Evolutionary conservation across 306 rosid genomes (phyloP).

Genomic region (Erythrophleum fordii): DNA sequence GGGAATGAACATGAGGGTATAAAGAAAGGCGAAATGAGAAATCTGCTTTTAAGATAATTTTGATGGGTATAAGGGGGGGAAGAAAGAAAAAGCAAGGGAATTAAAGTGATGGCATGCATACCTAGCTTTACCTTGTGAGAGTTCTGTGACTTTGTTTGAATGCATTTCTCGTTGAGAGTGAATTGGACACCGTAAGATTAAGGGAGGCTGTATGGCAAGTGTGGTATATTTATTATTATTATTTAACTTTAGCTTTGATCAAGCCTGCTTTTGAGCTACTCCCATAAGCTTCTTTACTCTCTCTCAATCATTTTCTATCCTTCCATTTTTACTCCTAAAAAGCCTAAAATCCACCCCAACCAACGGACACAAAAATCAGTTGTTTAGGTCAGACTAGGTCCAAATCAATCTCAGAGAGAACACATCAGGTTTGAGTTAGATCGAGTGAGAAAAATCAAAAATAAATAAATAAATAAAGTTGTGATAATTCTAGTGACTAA

Average conservation of each 20-base stretch:
- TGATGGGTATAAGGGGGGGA: too few species aligned
- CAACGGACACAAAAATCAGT: background rate
- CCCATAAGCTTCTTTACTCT: slow-evolving; percentile 33
- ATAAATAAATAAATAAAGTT: too few species aligned
- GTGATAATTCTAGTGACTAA: too few species aligned
- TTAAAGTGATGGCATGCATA: background rate
- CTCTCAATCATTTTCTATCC: background rate
- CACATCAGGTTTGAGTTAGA: too few species aligned
- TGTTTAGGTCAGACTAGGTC: background rate
- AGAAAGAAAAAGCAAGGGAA: background rate
- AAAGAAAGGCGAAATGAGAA: background rate
- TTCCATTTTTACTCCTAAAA: background rate
- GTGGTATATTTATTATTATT: background rate
- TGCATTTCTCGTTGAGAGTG: background rate
- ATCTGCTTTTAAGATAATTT: background rate
- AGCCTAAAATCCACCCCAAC: background rate
- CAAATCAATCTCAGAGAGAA: too few species aligned
- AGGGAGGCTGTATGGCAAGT: background rate
- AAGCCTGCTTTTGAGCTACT: slow-evolving; percentile 25
- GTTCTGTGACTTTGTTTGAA: background rate
- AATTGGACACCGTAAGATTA: too few species aligned
- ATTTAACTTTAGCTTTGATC: background rate
- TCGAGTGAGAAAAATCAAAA: too few species aligned
- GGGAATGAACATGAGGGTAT: too few species aligned
- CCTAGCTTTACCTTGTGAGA: background rate